These are phyloP conservation scores for Pseudogymnoascus sp. DNA, from an alignment of 2,329 filamentous ascomycete genomes.

Conservation along the genomic window DNA sequence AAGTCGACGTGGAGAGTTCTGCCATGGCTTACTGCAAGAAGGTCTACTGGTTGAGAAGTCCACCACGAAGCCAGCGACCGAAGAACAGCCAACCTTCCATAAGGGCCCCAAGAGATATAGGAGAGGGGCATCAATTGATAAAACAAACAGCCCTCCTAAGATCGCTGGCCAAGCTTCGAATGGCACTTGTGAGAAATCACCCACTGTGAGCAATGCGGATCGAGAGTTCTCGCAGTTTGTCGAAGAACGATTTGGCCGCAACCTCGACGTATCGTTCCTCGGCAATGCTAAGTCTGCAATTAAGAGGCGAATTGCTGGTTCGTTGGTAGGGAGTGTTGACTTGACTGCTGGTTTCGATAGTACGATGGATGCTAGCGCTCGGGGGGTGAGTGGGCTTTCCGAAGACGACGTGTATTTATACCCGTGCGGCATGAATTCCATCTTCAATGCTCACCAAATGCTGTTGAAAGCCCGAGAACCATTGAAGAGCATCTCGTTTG, in stretches of 20 bases:
- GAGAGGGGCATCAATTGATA: slow-evolving; percentile 47
- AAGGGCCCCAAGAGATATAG: slow-evolving; percentile 81
- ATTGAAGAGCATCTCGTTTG: slow-evolving; percentile 77
- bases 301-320: slow-evolving; percentile 78
- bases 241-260: slow-evolving; percentile 89
- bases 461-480: slow-evolving; percentile 57
- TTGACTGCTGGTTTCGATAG: slow-evolving; percentile 49
- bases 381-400: slow-evolving; percentile 57
- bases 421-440: slow-evolving; percentile 88
- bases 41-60: slow-evolving; percentile 50
- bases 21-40: slow-evolving; percentile 64
- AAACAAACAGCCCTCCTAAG: slow-evolving; percentile 19
- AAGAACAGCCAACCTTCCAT: slow-evolving; percentile 22
- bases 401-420: slow-evolving; percentile 87
- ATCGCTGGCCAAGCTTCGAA: slow-evolving; percentile 17
- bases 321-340: slow-evolving; percentile 65
- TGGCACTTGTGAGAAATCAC: not conserved
- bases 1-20: slow-evolving; percentile 86
- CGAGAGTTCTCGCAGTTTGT: slow-evolving; percentile 73
- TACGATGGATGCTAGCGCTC: slow-evolving; percentile 40
- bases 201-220: slow-evolving; percentile 20
- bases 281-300: slow-evolving; percentile 80
- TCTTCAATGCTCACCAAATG: slow-evolving; percentile 77
- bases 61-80: slow-evolving; percentile 22
- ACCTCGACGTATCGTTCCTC: slow-evolving; percentile 72